Percentiles rank a stretch among this genome's conserved stretches.
Evolutionary conservation across 2,329 filamentous ascomycete species (phyloP).

Genomic region (Colletotrichum sidae): DNA sequence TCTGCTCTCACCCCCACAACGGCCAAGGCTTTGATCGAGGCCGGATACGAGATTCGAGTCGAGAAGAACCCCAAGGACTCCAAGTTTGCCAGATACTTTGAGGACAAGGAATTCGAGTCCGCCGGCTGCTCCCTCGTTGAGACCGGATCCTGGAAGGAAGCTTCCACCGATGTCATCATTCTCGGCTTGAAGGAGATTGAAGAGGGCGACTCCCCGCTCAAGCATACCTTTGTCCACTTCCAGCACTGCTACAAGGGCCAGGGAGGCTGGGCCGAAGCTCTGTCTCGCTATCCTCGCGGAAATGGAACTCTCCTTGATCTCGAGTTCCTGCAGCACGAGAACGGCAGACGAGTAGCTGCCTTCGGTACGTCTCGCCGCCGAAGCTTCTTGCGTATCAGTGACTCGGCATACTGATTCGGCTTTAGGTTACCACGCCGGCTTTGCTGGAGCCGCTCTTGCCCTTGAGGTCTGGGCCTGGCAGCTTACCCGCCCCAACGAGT

Average conservation of each 20-base stretch:
- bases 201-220: constrained; percentile 75
- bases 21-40: constrained; percentile 72
- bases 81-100: constrained; percentile 60
- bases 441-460: constrained; percentile 78
- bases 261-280: constrained; percentile 80
- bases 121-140: constrained; percentile 74
- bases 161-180: constrained; percentile 76
- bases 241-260: constrained; percentile 81
- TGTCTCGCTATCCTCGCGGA: constrained; percentile 82
- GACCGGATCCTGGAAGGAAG: constrained; percentile 75
- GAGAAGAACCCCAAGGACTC: constrained; percentile 69
- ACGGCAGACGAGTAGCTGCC: constrained; percentile 76
- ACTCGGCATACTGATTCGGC: neutral
- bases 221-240: constrained; percentile 80
- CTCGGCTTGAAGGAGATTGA: constrained; percentile 83
- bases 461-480: constrained; percentile 88
- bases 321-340: constrained; percentile 83
- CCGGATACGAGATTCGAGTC: constrained; percentile 76
- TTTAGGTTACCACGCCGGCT: constrained; percentile 74
- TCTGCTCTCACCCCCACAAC: constrained; percentile 53
- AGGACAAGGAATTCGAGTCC: constrained; percentile 70
- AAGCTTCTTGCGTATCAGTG: too few species aligned
- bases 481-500: constrained; percentile 75
- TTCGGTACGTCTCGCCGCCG: constrained; percentile 59
- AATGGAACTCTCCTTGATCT: constrained; percentile 85